A percentile compares a stretch with the other conserved stretches of the same genome.
Conservation (phyloP, 139 green algal genomes). For the Edaphochlamys debaryana region DNA sequence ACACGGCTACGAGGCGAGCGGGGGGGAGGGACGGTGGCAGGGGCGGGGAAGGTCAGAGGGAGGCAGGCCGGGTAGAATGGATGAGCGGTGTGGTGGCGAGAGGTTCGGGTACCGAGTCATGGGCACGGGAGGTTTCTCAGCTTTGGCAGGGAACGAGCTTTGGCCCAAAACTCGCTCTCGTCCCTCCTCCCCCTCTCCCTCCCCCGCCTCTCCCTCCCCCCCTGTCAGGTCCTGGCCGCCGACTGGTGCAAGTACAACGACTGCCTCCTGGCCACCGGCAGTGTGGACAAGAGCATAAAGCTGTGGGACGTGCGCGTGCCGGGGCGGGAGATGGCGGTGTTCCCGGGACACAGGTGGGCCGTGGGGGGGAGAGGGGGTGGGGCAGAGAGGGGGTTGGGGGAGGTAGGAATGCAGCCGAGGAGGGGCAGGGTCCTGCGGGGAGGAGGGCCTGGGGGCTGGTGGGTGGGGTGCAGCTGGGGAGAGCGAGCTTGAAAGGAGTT, state of each 20-base stretch:
- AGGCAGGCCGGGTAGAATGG: not conserved
- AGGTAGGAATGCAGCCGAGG: not conserved
- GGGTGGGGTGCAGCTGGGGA: too few species aligned
- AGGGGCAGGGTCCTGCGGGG: too few species aligned
- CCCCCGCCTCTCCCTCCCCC: not conserved
- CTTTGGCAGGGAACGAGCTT: too few species aligned
- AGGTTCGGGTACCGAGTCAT: too few species aligned
- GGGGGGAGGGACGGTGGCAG: not conserved
- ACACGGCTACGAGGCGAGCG: constrained; percentile 72
- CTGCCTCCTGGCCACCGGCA: constrained; percentile 89
- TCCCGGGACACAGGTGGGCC: constrained; percentile 86
- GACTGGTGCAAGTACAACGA: constrained; percentile 99
- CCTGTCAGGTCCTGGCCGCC: constrained; percentile 78
- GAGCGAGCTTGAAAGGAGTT: too few species aligned
- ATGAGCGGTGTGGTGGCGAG: too few species aligned
- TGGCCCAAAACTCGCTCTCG: too few species aligned
- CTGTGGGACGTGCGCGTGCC: constrained; percentile 48
- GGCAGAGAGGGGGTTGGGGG: not conserved
- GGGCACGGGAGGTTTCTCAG: too few species aligned
- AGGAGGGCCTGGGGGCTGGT: too few species aligned
- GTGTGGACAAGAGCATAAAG: constrained; percentile 95
- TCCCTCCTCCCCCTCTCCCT: too few species aligned
- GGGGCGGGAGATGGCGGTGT: constrained; percentile 58
- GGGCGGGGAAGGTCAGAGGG: not conserved
- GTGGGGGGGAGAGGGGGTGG: not conserved